Evolutionary conservation across 2,329 filamentous ascomycete genomes (phyloP), one percentile per base, ranked within the genome.

Genomic region (Aspergillus intermedius): DNA sequence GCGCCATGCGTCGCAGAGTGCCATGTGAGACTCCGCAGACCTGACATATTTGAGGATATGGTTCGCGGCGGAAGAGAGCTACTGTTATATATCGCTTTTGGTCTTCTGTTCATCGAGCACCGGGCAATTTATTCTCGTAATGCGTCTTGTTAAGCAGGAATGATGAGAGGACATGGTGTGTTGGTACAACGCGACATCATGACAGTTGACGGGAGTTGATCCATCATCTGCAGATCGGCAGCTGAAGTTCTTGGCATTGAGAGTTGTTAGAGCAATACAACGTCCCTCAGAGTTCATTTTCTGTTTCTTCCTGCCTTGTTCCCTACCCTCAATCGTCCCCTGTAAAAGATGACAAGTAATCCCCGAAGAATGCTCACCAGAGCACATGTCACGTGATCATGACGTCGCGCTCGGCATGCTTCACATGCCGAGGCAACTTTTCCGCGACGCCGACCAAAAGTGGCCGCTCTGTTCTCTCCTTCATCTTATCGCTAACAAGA

Each of bases 401-500:
- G 58, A 62, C 62, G 59, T 66, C 59, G 57, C 54, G 46, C 54
- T 56, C 55, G 56, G 59, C 54, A 44, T 49, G 37, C 44, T 55
- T 68, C 66, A 69, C 67, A 69, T 69, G 66, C 67, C 67, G 65
- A 68, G 67, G 67, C 59, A 62, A 30, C 59, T 62, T 60, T 61
- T 51, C 45, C 45, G 47, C 51, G 15, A 9, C 19, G n/a, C 37
- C 10, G 15, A 19, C 28, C 6, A 25, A 25, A 19, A 32, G 32
- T 21, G 28, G 5, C 35, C 19, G n/a, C 37, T 35, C 32, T 42
- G n/a, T 54, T 47, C 42, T 35, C 48, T 22, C 48, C 39, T 41
- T 17, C 34, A 53, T 37, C 46, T 50, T 28, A 40, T 49, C 53
- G 25, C 25, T 30, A 30, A 30, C 25, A 30, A 30, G 25, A 30